phyloP scores from a whole-genome alignment of 2,329 filamentous ascomycete species.

The Scedosporium boydii region DNA sequence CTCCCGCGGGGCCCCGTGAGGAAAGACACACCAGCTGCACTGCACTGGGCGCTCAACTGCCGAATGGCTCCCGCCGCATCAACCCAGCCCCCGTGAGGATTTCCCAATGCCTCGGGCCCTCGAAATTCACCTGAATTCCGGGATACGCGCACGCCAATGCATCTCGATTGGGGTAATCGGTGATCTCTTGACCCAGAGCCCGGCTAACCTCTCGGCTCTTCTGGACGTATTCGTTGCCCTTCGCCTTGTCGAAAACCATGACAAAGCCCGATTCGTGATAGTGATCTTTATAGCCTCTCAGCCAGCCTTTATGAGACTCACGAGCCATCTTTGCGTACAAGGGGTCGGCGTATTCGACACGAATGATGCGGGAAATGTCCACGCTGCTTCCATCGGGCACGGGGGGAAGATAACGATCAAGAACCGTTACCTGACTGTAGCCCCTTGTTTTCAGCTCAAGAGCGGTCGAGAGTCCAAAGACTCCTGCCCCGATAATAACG shows the following conservation, averaged over 20 bases:
- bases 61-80: slow-evolving; percentile 64
- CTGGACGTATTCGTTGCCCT: slow-evolving; percentile 46
- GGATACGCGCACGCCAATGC: neutral
- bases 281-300: slow-evolving; percentile 28
- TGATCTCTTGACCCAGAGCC: neutral
- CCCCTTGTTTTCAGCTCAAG: slow-evolving; percentile 57
- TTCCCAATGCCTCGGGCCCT: slow-evolving; percentile 50
- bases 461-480: slow-evolving; percentile 53
- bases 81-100: slow-evolving; percentile 69
- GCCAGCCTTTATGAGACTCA: slow-evolving; percentile 62
- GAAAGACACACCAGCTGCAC: slow-evolving; percentile 45
- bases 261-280: neutral
- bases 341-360: slow-evolving; percentile 70
- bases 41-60: slow-evolving; percentile 21
- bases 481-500: slow-evolving; percentile 58
- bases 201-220: slow-evolving; percentile 33
- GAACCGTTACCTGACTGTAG: slow-evolving; percentile 47
- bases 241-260: neutral
- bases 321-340: slow-evolving; percentile 67
- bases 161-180: neutral
- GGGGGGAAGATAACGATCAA: slow-evolving; percentile 53
- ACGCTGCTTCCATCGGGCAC: slow-evolving; percentile 49
- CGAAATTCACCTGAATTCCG: slow-evolving; percentile 38
- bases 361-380: slow-evolving; percentile 55
- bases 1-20: slow-evolving; percentile 34